These are phyloP conservation scores for Psilocybe subaeruginosa DNA, from an alignment of 768 basidiomycete genomes.

Conservation along the genomic window DNA sequence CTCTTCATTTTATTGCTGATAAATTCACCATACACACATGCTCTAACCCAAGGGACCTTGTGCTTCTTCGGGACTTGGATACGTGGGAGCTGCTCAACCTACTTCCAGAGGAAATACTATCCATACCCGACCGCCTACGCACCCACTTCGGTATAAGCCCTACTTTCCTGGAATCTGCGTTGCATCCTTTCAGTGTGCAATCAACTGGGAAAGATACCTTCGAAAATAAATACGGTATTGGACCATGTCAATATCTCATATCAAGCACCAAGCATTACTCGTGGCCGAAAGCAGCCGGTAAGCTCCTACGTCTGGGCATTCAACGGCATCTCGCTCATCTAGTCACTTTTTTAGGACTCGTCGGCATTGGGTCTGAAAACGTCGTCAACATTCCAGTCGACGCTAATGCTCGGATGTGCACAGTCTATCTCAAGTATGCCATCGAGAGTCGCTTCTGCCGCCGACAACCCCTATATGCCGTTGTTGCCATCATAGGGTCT, in stretches of 20 bases:
- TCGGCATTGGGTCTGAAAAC: constrained; percentile 45
- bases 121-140: constrained; percentile 35
- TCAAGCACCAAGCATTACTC: constrained; percentile 41
- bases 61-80: constrained; percentile 27
- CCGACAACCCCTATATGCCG: constrained; percentile 35
- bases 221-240: constrained; percentile 21
- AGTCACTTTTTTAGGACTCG: constrained; percentile 32
- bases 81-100: constrained; percentile 49
- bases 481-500: constrained; percentile 46
- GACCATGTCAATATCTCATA: constrained; percentile 2
- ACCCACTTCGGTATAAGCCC: constrained; percentile 36
- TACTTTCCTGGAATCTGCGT: constrained; percentile 28
- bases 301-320: constrained; percentile 6
- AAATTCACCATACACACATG: constrained; percentile 35
- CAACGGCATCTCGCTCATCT: neutral
- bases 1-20: constrained; percentile 32
- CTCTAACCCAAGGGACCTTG: constrained; percentile 21
- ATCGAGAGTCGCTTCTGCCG: constrained; percentile 32
- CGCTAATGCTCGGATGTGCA: constrained; percentile 36
- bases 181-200: constrained; percentile 38
- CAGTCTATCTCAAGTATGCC: constrained; percentile 23
- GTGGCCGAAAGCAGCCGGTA: constrained; percentile 51
- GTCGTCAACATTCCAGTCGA: constrained; percentile 38
- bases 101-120: constrained; percentile 30
- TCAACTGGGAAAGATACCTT: constrained; percentile 35